Conservation (phyloP, 352 stramenopile genomes). For the Pythium periplocum region DNA sequence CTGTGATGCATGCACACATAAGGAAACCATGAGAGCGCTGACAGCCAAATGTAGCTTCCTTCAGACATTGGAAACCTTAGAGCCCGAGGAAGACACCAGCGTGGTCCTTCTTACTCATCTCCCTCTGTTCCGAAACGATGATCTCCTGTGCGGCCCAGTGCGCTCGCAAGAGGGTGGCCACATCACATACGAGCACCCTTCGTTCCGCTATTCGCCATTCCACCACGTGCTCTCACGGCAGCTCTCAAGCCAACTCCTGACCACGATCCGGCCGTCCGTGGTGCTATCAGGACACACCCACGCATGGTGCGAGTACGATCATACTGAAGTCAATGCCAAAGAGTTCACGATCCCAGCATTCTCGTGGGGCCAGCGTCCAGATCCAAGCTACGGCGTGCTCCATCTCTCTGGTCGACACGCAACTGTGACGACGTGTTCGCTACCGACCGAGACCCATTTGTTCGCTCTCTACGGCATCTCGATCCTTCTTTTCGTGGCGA, state of each 20-base stretch:
- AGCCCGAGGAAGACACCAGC: constrained; percentile 17
- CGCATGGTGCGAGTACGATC: constrained; percentile 52
- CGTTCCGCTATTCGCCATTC: constrained; percentile 52
- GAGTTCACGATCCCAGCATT: constrained; percentile 77
- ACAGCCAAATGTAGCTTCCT: constrained; percentile 29
- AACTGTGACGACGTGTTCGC: constrained; percentile 5
- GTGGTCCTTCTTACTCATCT: constrained; percentile 59
- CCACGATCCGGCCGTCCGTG: constrained; percentile 35
- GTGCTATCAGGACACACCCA: constrained; percentile 77
- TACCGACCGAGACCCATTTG: constrained; percentile 9
- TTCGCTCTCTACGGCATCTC: constrained; percentile 13
- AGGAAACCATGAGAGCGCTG: too few species aligned
- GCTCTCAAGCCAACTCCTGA: constrained; percentile 47
- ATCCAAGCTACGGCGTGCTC: constrained; percentile 69
- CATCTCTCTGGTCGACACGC: constrained; percentile 6
- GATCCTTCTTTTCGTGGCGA: too few species aligned
- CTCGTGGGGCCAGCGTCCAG: constrained; percentile 71
- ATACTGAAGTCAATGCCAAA: constrained; percentile 12
- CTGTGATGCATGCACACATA: background rate
- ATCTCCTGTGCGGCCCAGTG: constrained; percentile 46
- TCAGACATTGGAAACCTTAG: constrained; percentile 28
- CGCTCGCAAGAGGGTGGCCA: constrained; percentile 49
- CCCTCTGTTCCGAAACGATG: constrained; percentile 49
- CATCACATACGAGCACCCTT: constrained; percentile 74
- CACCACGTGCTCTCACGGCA: constrained; percentile 63